These are phyloP conservation scores for Centella asiatica DNA, from an alignment of 129 eudicot species.

Conservation along the genomic window DNA sequence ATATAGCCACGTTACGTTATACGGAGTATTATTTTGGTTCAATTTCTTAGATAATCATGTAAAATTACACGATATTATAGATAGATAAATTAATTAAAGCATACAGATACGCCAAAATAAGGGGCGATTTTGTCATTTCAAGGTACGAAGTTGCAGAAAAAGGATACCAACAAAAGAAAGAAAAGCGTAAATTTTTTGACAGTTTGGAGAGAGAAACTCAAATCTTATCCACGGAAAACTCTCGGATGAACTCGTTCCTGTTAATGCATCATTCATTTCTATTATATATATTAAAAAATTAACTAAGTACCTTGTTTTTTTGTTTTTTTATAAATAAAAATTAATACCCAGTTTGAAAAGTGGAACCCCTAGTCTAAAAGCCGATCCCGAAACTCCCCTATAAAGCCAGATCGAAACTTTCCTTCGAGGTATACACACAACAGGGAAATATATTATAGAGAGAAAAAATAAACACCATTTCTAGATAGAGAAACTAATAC, in stretches of 20 bases:
- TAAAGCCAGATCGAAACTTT: too few species aligned
- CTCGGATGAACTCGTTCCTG: background rate
- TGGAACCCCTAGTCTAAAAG: too few species aligned
- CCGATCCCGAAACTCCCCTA: too few species aligned
- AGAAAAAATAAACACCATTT: background rate
- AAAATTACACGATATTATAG: too few species aligned
- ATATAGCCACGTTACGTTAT: too few species aligned
- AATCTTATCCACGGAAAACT: slow-evolving; percentile 3
- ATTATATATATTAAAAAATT: background rate
- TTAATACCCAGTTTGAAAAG: too few species aligned
- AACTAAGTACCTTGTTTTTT: background rate
- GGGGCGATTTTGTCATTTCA: background rate
- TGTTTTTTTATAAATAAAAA: too few species aligned
- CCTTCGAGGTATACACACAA: background rate
- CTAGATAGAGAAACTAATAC: background rate
- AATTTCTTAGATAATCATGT: too few species aligned
- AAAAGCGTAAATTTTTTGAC: too few species aligned
- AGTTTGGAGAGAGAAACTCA: background rate
- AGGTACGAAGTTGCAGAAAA: background rate
- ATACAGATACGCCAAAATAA: too few species aligned
- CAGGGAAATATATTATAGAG: background rate
- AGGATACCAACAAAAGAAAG: background rate
- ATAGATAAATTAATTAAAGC: too few species aligned
- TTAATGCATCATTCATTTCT: background rate
- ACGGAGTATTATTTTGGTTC: too few species aligned